phyloP scores from a whole-genome alignment of 139 green algal species.

The Bryopsis sp. region DNA sequence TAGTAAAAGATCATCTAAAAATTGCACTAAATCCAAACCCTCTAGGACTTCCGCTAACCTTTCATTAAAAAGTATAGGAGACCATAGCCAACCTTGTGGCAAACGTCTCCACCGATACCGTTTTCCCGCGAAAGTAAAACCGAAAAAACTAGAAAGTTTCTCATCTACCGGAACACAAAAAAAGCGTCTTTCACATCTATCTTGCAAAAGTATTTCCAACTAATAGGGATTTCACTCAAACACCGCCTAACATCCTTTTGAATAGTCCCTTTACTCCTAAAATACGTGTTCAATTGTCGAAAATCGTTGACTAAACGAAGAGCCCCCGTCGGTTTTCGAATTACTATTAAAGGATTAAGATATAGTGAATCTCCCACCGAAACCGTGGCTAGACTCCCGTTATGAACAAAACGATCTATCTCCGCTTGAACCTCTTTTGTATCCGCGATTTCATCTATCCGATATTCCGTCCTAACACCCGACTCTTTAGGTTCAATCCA shows the following conservation, averaged over 20 bases:
- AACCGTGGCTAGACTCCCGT: neutral
- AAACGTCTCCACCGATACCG: neutral
- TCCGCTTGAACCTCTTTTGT: neutral
- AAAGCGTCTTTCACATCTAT: slow-evolving; percentile 16
- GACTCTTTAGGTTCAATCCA: neutral
- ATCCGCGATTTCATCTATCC: neutral
- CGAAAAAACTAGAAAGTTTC: slow-evolving; percentile 3
- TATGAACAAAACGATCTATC: neutral
- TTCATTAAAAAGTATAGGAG: neutral
- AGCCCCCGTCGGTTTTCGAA: slow-evolving; percentile 5
- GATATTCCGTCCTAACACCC: slow-evolving; percentile 4
- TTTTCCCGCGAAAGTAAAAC: neutral
- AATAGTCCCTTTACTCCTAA: neutral
- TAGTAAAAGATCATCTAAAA: slow-evolving; percentile 8
- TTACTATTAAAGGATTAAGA: slow-evolving; percentile 6
- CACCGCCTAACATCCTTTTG: slow-evolving; percentile 1
- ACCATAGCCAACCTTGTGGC: slow-evolving; percentile 10
- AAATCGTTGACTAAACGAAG: slow-evolving; percentile 2
- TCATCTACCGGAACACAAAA: slow-evolving; percentile 1
- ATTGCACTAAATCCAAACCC: slow-evolving; percentile 2
- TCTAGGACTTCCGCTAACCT: slow-evolving; percentile 4
- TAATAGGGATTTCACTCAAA: neutral
- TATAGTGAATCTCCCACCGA: neutral
- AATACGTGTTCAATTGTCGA: neutral
- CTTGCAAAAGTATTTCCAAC: neutral